These are phyloP conservation scores for Leucaena leucocephala DNA, from an alignment of 306 rosid species.

Conservation along the genomic window DNA sequence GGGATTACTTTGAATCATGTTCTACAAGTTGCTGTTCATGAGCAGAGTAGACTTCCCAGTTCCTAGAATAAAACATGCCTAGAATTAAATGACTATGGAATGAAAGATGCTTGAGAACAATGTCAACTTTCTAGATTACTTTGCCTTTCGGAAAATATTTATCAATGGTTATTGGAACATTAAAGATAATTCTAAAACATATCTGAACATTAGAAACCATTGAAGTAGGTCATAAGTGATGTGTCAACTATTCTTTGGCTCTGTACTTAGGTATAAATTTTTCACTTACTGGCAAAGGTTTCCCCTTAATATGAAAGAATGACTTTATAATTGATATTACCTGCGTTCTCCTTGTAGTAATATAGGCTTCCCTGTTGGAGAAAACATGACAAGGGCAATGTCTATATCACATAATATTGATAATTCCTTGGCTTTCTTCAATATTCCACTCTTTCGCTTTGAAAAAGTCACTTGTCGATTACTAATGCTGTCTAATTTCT, in stretches of 20 bases:
- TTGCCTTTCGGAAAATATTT: neutral
- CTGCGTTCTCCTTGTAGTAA: conserved; percentile 71
- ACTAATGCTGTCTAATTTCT: conserved; percentile 76
- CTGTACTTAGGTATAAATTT: conserved; percentile 5
- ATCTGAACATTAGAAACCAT: conserved; percentile 2
- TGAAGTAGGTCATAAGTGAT: neutral
- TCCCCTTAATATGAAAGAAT: neutral
- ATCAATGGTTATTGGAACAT: neutral
- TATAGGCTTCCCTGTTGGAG: conserved; percentile 73
- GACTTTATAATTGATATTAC: conserved; percentile 36
- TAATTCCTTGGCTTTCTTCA: conserved; percentile 78
- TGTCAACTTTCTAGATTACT: neutral
- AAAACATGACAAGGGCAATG: conserved; percentile 77
- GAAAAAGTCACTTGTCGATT: conserved; percentile 76
- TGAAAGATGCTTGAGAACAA: neutral
- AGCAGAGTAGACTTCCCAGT: neutral
- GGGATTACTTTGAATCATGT: conserved; percentile 6
- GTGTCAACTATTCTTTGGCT: neutral
- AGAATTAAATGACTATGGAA: conserved; percentile 4
- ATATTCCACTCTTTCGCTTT: conserved; percentile 67
- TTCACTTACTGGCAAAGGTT: conserved; percentile 3
- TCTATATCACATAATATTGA: conserved; percentile 75
- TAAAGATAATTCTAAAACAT: conserved; percentile 1
- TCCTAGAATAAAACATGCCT: neutral
- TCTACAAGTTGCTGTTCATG: neutral